Base-by-base conservation (phyloP, 1,139 yeast species). In the Yamadazyma spencermartinsiae region DNA sequence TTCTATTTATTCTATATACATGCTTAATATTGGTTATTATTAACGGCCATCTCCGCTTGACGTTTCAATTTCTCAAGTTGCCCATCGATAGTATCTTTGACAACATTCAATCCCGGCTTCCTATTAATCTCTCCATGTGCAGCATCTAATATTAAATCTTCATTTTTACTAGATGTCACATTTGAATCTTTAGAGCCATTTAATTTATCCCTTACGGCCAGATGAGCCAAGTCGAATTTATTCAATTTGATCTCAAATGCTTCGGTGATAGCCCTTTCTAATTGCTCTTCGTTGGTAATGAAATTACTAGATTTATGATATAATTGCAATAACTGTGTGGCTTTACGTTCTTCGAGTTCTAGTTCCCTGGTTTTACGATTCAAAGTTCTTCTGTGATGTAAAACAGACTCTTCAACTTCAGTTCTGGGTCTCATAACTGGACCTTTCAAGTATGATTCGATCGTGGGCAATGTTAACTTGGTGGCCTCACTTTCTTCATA, bases 381-480 rank as follows among this genome's bases (percentile, higher is more conserved):
- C 44, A 64, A 52, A 3, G 50, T 46, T 39, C 76, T 56, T 46
- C 63, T 66, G 51, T 77, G 72, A 32, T 58, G 50, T 43, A 83
- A 60, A 31, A 73, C 56, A 37, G 68, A 70, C 31, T 60, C 57
- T 58, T 88, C 94, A 52, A 80, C 89, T 25, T 66, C 69, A 0
- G 95, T 83, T 60, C 96, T 75, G 38, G 67, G 76, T 55, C 84
- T 75, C 70, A 89, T 77, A 44, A 88, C 65, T 13, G 90, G 86
- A 3, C 86, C 86, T 27, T 76, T 59, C 47, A 85, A 66, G 48
- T 83, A 72, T 31, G 78, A 72, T 51, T 85, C 90, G 46, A 89
- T 71, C 2, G 96, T 86, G 33, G 96, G 96, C 38, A 87, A 71
- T 1, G 96, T 86, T 51, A 84, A 74, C 51, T 67, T 65, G 33